Evolutionary conservation across 805 yeast genomes (phyloP).

Genomic region (Teunomyces gatunensis): DNA sequence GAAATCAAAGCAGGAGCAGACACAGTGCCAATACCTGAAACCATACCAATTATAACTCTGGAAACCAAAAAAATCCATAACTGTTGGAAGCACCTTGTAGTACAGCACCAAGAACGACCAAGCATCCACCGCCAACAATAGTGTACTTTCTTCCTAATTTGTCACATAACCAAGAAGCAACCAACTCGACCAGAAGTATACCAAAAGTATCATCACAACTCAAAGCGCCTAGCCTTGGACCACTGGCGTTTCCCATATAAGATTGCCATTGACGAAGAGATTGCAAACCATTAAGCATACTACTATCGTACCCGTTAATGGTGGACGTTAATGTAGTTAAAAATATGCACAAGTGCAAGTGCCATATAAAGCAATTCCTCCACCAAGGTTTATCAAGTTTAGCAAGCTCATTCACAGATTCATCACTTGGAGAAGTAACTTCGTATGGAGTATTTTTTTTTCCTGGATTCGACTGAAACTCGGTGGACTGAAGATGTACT

Average conservation of each 20-base stretch:
- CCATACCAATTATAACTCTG: conserved; percentile 50
- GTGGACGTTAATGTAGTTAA: conserved; percentile 46
- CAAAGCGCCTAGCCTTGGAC: conserved; percentile 21
- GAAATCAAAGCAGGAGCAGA: conserved; percentile 50
- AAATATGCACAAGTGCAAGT: conserved; percentile 36
- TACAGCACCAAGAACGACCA: conserved; percentile 31
- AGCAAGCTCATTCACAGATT: conserved; percentile 1
- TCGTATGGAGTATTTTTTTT: background rate
- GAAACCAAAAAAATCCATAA: conserved; percentile 39
- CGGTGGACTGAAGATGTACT: background rate
- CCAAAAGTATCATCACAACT: conserved; percentile 33
- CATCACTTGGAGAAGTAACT: background rate
- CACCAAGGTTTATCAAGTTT: conserved; percentile 27
- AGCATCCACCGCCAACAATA: conserved; percentile 21
- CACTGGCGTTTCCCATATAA: conserved; percentile 29
- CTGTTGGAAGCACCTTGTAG: conserved; percentile 35
- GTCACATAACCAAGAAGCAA: conserved; percentile 34
- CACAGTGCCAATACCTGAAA: conserved; percentile 40
- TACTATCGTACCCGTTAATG: conserved; percentile 30
- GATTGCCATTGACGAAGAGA: conserved; percentile 40
- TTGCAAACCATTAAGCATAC: conserved; percentile 50
- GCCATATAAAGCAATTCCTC: conserved; percentile 35
- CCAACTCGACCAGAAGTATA: conserved; percentile 24
- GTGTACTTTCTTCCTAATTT: conserved; percentile 38
- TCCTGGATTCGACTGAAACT: background rate